Base-by-base conservation (phyloP, 495 filamentous ascomycete species). In the Xylaria intraflava region DNA sequence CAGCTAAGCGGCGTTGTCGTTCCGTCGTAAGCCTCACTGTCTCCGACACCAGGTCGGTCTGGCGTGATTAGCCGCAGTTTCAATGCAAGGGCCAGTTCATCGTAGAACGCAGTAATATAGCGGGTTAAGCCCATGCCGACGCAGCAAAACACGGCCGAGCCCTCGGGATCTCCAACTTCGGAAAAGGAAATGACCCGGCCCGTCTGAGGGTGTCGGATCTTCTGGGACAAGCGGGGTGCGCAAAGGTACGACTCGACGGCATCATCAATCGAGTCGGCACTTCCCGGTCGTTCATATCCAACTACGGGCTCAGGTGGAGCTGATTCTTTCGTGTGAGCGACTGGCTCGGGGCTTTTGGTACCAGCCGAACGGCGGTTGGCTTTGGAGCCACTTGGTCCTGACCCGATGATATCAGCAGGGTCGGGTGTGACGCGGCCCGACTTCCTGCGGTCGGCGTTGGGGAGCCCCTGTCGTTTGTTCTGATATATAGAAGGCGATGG, bases 61-160 rank as follows among this genome's bases (percentile, higher is more conserved):
- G 92, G 82, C 0, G 94, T 99, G 44, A 99, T 92, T 30, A 99
- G 77, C 29, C 93, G 81, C 46, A 99, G 73, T 58, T 89, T 92
- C 38, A 99, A 78, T 0, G 90, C 90, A 56, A 87, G 73, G 14
- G 94, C 93, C 53, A 99, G 76, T 65, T 99, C 92, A 67, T 99
- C 93, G 62, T 99, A 99, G 61, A 99, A 99, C 5, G 90, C 90
- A 57, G 88, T 96, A 48, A 99, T 84, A 65, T 95, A 97, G 65
- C 93, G 83, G 6, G 93, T 99, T 51, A 99, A 66, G 1, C 93
- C 93, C 93, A 99, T 99, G 26, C 93, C 93, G 9, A 99, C 89
- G 66, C 94, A 99, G 67, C 90, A 92, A 40, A 99, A 89, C 20
- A 99, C 89, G 7, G 90, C 92, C 63, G 85, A 90, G 9, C 93